Conservation (phyloP, 768 basidiomycete genomes). For the Termitomyces titanicus region DNA sequence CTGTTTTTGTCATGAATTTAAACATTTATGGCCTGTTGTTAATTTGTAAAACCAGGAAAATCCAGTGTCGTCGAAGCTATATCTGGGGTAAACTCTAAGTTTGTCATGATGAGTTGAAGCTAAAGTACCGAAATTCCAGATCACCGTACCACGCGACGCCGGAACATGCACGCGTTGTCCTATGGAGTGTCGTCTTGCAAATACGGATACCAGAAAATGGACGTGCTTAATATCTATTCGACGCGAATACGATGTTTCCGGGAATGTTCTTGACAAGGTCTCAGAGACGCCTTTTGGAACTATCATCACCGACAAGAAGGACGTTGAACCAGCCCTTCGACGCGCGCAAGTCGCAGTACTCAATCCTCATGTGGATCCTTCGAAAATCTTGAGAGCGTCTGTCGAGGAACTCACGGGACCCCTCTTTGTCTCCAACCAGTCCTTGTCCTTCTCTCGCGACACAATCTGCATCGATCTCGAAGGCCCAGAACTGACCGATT, state of each 20-base stretch:
- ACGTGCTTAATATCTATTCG: constrained; percentile 41
- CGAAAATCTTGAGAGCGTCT: constrained; percentile 1
- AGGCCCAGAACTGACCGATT: constrained; percentile 33
- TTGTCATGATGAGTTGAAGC: not conserved
- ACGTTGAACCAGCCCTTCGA: constrained; percentile 41
- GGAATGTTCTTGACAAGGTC: constrained; percentile 21
- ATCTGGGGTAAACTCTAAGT: constrained; percentile 30
- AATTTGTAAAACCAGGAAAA: constrained; percentile 24
- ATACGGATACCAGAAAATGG: constrained; percentile 21
- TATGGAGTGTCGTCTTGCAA: constrained; percentile 32
- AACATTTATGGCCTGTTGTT: not conserved
- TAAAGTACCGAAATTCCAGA: constrained; percentile 20
- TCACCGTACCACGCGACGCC: constrained; percentile 44
- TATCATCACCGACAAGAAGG: constrained; percentile 28
- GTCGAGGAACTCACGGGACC: constrained; percentile 24
- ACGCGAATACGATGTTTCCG: constrained; percentile 30
- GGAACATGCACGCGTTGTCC: constrained; percentile 45
- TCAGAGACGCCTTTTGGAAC: constrained; percentile 16
- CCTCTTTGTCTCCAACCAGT: not conserved
- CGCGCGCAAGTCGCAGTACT: constrained; percentile 32
- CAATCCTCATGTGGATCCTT: constrained; percentile 15
- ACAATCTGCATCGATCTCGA: constrained; percentile 37
- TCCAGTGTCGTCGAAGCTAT: constrained; percentile 49
- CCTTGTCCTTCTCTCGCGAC: constrained; percentile 34
- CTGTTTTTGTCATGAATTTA: not conserved